Conservation (phyloP, 2,329 filamentous ascomycete species). For the Pyricularia sp. region DNA sequence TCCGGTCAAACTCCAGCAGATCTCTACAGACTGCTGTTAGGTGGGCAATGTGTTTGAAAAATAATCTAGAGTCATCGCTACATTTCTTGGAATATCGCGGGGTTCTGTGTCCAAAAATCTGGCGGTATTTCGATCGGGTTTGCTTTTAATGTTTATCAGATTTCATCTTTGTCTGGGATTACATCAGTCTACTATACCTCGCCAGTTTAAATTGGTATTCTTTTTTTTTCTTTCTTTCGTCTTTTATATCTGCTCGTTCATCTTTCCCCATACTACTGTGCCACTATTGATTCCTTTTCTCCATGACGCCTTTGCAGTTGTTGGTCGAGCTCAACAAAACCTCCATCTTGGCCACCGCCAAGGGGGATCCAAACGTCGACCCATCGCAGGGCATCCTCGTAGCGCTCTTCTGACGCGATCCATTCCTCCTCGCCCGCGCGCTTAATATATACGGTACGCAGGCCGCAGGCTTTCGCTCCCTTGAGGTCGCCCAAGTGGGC, state of each 20-base stretch:
- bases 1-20: background rate
- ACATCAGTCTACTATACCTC: background rate
- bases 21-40: background rate
- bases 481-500: conserved; percentile 59
- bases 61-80: background rate
- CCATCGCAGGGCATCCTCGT: conserved; percentile 39
- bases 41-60: background rate
- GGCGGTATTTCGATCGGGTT: background rate
- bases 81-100: background rate
- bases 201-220: background rate
- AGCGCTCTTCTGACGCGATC: conserved; percentile 15
- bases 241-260: background rate
- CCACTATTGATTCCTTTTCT: background rate
- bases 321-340: conserved; percentile 36
- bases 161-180: background rate
- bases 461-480: conserved; percentile 49
- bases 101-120: background rate
- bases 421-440: conserved; percentile 52
- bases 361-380: conserved; percentile 51
- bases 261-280: background rate
- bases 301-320: background rate
- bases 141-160: background rate
- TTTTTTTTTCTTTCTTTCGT: background rate
- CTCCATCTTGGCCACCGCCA: conserved; percentile 25
- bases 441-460: conserved; percentile 64